Percentiles rank a stretch among this genome's conserved stretches.
phyloP scores from a whole-genome alignment of 305 asterid genomes.

The Rubia peregrina region DNA sequence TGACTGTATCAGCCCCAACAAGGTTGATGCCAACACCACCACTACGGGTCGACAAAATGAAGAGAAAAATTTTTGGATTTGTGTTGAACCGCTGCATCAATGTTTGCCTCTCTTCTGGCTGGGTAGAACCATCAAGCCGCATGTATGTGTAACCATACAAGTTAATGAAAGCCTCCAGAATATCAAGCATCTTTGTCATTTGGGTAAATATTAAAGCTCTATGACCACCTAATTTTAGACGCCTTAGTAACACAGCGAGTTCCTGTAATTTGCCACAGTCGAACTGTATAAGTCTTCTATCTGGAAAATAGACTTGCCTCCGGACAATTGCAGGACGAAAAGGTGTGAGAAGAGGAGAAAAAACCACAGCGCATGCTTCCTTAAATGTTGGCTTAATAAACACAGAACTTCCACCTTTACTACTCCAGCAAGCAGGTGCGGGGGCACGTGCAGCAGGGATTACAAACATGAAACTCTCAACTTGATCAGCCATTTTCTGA shows the following conservation, averaged over 20 bases:
- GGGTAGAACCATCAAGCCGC: slow-evolving; percentile 99
- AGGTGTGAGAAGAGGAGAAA: slow-evolving; percentile 76
- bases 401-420: slow-evolving; percentile 61
- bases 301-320: slow-evolving; percentile 98
- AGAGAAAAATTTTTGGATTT: slow-evolving; percentile 82
- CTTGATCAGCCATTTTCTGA: slow-evolving; percentile 58
- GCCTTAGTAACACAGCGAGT: slow-evolving; percentile 84
- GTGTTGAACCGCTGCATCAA: slow-evolving; percentile 98
- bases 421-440: slow-evolving; percentile 90
- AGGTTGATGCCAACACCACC: slow-evolving; percentile 99
- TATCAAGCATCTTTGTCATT: slow-evolving; percentile 99
- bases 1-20: slow-evolving; percentile 98
- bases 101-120: slow-evolving; percentile 95
- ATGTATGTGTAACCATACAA: slow-evolving; percentile 95
- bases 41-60: slow-evolving; percentile 95
- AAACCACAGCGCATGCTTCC: slow-evolving; percentile 51
- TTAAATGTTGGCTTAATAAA: slow-evolving; percentile 49
- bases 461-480: slow-evolving; percentile 96
- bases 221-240: slow-evolving; percentile 89
- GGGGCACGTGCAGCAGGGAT: slow-evolving; percentile 99
- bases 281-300: slow-evolving; percentile 93
- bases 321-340: slow-evolving; percentile 96
- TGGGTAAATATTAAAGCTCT: slow-evolving; percentile 97
- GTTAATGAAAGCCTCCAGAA: slow-evolving; percentile 93
- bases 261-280: slow-evolving; percentile 98